These are phyloP conservation scores for Fusarium verticillioides DNA, from an alignment of 2,329 filamentous ascomycete genomes.

Conservation along the genomic window DNA sequence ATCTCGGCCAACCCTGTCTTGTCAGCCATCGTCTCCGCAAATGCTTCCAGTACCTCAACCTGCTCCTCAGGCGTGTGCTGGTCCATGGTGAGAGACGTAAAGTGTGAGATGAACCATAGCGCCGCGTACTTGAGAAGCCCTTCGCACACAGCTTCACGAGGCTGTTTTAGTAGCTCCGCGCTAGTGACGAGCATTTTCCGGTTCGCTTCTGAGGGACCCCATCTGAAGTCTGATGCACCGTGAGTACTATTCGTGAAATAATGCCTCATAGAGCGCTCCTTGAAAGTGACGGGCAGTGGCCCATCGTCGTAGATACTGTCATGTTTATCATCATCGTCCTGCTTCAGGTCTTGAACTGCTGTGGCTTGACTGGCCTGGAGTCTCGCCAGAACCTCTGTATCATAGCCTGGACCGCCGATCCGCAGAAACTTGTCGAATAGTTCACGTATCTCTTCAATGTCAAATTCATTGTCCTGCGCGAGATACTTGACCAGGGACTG, in stretches of 20 bases:
- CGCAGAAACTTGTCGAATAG: slow-evolving; percentile 42
- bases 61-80: slow-evolving; percentile 28
- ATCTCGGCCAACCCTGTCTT: slow-evolving; percentile 23
- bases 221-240: background rate
- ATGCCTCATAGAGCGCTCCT: slow-evolving; percentile 45
- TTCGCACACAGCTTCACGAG: background rate
- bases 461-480: slow-evolving; percentile 30
- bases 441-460: slow-evolving; percentile 44
- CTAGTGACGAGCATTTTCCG: slow-evolving; percentile 40
- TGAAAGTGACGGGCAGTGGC: slow-evolving; percentile 42
- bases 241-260: slow-evolving; percentile 38
- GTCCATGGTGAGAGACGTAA: slow-evolving; percentile 11
- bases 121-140: background rate
- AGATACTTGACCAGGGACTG: slow-evolving; percentile 34
- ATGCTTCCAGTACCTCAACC: slow-evolving; percentile 38
- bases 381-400: slow-evolving; percentile 33
- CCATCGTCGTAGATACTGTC: slow-evolving; percentile 44
- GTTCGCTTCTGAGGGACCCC: slow-evolving; percentile 37
- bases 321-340: slow-evolving; percentile 9
- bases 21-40: slow-evolving; percentile 31
- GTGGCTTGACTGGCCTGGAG: slow-evolving; percentile 1
- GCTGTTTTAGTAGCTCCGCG: slow-evolving; percentile 16
- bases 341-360: slow-evolving; percentile 33
- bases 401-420: slow-evolving; percentile 41
- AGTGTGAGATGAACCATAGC: slow-evolving; percentile 22